Base-by-base conservation (phyloP, 1,284 basidiomycete species). In the Pseudozyma thailandica region DNA sequence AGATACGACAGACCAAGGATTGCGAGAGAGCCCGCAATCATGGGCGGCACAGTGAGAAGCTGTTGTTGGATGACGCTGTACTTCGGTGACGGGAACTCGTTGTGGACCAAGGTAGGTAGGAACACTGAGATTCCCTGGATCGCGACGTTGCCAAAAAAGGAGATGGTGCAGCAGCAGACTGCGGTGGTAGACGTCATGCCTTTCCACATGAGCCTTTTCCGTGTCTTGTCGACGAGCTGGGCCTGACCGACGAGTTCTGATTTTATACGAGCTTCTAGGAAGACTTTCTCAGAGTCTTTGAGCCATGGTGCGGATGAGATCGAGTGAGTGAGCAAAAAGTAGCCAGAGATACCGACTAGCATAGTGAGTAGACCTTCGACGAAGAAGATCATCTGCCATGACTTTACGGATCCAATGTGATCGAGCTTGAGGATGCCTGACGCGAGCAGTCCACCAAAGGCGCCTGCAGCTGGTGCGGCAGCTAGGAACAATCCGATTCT, bases 1-100 rank as follows among this genome's bases (percentile, higher is more conserved):
- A 85, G 85, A 6, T 75, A 63, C 83, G 82, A 72, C 50, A 75
- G 77, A 48, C 65, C 46, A 31, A 81, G 2, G 53, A 83, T 83
- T 2, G 81, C 81, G 85, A 89, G 77, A 1, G 84, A 84, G 13
- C 33, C 33, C 6, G 33, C 15, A 12, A 35, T 12, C 64, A 89
- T 87, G 3, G 89, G 88, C 12, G 88, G 88, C 0, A 89, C 85
- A 0, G 88, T 88, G 84, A 89, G 85, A 84, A 90, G 75, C 74
- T 90, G 89, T n/a, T 35, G 5, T 88, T 88, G 75, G 89, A 83
- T 87, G 88, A 89, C 16, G 85, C 86, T 21, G 85, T 79, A 66
- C 86, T 89, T 6, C 88, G 88, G 13, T 89, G 85, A 2, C 84
- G 85, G 13, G 85, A 84, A 58, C 90, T 89, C 66, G 90, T 89